Evolutionary conservation across 176 grass and related monocot species (phyloP).

Genomic region (Rhynchospora pubera): DNA sequence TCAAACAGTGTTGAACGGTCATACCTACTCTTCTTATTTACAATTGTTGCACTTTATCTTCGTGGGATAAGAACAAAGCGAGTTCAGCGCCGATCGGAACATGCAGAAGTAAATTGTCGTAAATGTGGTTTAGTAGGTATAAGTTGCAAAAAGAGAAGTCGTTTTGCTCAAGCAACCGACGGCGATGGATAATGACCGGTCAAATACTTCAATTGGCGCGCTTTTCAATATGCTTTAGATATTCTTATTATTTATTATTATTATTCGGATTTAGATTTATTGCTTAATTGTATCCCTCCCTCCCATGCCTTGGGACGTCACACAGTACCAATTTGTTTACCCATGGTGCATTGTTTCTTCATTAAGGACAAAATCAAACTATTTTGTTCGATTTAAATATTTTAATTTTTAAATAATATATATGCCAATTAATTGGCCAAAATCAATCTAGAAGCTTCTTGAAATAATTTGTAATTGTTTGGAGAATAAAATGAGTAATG

Average conservation of each 20-base stretch:
- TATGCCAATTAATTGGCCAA: too few species aligned
- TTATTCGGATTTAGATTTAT: background rate
- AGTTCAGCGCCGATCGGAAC: background rate
- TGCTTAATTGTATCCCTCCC: background rate
- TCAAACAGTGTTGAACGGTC: background rate
- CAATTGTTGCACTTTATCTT: background rate
- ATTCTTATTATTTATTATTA: too few species aligned
- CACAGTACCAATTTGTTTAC: background rate
- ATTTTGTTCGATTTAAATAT: too few species aligned
- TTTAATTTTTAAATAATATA: too few species aligned
- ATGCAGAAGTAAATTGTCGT: background rate
- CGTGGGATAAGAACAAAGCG: background rate
- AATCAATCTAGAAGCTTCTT: too few species aligned
- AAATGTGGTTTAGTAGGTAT: background rate
- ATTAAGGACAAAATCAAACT: too few species aligned
- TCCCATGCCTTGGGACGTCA: background rate
- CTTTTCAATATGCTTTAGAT: slow-evolving; percentile 1
- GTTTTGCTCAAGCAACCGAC: slow-evolving; percentile 3
- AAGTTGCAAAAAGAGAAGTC: background rate
- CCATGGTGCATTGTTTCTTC: too few species aligned
- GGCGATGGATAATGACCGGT: background rate
- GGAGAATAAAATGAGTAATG: too few species aligned
- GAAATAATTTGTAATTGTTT: too few species aligned
- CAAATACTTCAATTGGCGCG: slow-evolving; percentile 13
- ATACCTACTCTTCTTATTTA: background rate